A percentile compares a stretch with the other conserved stretches of the same genome.
Conservation (phyloP, 805 yeast species). For the Yarrowia bubula region DNA sequence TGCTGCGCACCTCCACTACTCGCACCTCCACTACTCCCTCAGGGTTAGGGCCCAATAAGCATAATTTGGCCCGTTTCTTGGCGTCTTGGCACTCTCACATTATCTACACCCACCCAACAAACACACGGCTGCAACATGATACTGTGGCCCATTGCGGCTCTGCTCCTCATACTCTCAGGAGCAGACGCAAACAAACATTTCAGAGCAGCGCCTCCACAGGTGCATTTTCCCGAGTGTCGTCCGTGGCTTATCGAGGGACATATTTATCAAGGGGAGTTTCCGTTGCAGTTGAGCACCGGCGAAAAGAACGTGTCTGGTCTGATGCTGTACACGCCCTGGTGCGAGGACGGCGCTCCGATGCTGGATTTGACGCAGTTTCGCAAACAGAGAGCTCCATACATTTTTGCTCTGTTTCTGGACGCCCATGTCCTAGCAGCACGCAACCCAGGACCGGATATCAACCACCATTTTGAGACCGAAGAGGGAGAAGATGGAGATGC, state of each 20-base stretch:
- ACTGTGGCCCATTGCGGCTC: conserved; percentile 21
- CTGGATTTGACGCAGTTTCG: conserved; percentile 17
- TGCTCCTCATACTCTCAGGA: neutral
- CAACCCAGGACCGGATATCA: neutral
- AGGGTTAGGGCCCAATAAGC: conserved; percentile 14
- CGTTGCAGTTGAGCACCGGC: neutral
- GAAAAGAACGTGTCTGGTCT: neutral
- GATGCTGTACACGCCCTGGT: neutral
- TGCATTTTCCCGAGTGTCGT: conserved; percentile 11
- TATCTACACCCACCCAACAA: neutral
- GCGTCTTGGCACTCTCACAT: conserved; percentile 16
- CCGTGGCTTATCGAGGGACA: conserved; percentile 10
- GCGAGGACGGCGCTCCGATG: conserved; percentile 3
- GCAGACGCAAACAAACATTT: conserved; percentile 20
- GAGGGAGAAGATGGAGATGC: conserved; percentile 1
- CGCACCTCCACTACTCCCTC: neutral
- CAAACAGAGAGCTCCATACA: neutral
- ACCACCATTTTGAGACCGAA: neutral
- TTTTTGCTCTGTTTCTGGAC: conserved; percentile 14
- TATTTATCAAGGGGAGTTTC: neutral
- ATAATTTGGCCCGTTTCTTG: conserved; percentile 26
- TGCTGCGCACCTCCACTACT: neutral
- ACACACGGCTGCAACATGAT: neutral
- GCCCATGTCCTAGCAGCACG: neutral
- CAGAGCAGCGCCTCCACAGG: conserved; percentile 1